Base-by-base conservation (phyloP, 1,284 basidiomycete genomes). In the Leccinum fallax region DNA sequence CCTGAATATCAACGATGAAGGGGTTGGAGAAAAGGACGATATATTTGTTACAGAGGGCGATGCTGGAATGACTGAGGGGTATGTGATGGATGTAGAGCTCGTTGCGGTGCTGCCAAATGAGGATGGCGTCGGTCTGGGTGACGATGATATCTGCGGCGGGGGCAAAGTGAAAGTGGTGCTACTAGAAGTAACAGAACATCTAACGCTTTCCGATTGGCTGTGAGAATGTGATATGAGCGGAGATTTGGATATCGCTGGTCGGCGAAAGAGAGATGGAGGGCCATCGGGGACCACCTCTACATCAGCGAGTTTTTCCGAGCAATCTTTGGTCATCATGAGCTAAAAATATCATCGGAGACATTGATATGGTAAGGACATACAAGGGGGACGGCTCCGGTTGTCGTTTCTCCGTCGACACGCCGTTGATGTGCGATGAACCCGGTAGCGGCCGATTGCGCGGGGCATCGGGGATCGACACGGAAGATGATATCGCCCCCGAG, bases 201-300 rank as follows among this genome's bases (percentile, higher is more conserved):
- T 66, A 64, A 84, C 81, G 60, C 73, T 78, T 67, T 83, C 83
- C 59, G 80, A 76, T 69, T 80, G 74, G 56, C 72, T 71, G 26
- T 80, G 73, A 53, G 71, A 74, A 65, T 78, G 76, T 34, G 79
- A 77, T 61, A 81, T 73, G 32, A 76, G 77, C 34, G 83, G 68
- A n/a, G 77, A 74, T 52, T 77, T 77, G 40, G 73, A 69, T 65
- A 79, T 70, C 5, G 73, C 70, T 34, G 74, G 76, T 61, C 76
- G 79, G 62, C 78, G 78, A 48, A 64, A 61, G 26, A 78, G 64
- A 43, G 78, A 74, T 48, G 72, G 67, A 48, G 72, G 62, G 8
- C 67, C 56, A 36, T 81, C 81, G 5, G 57, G 56, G 9, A 30
- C 55, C 24, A 34, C 48, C 13, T 64, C 63, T 10, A 55, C 49